phyloP scores from a whole-genome alignment of 495 filamentous ascomycete genomes.

The Penicillium herquei region DNA sequence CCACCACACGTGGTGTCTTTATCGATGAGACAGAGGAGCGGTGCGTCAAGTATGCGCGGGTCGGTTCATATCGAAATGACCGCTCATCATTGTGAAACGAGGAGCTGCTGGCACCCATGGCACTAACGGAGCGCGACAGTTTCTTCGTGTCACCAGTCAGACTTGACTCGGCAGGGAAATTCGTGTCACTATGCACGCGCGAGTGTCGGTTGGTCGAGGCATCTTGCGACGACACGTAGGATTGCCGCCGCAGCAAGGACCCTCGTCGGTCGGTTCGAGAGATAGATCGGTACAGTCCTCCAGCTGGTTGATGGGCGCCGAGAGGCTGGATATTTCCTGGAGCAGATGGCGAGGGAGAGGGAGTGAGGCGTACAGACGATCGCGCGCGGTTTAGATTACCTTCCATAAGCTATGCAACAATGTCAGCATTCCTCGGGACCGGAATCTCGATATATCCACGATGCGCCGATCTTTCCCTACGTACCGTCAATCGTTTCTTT shows the following conservation, averaged over 20 bases:
- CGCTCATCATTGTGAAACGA: constrained; percentile 38
- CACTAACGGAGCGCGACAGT: constrained; percentile 41
- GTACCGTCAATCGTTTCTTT: constrained; percentile 81
- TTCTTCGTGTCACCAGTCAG: constrained; percentile 26
- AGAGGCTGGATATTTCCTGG: constrained; percentile 21
- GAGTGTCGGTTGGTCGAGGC: constrained; percentile 47
- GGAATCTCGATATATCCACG: neutral
- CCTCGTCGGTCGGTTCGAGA: constrained; percentile 38
- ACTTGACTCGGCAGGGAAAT: constrained; percentile 43
- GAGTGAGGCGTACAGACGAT: constrained; percentile 62
- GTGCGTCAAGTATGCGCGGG: constrained; percentile 40
- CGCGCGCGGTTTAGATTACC: constrained; percentile 80
- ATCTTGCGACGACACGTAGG: constrained; percentile 36
- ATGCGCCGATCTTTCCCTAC: constrained; percentile 23
- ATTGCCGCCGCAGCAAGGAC: constrained; percentile 38
- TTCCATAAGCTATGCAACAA: constrained; percentile 73
- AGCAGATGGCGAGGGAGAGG: constrained; percentile 50
- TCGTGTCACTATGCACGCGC: constrained; percentile 57
- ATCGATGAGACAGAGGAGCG: constrained; percentile 37
- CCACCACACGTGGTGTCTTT: constrained; percentile 2
- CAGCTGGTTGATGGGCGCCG: constrained; percentile 14
- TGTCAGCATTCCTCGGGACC: constrained; percentile 11
- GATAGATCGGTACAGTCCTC: constrained; percentile 44
- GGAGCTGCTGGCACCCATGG: constrained; percentile 39
- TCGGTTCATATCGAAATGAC: constrained; percentile 41